Evolutionary conservation across 176 grass and related monocot genomes (phyloP).

Genomic region (Typha latifolia): DNA sequence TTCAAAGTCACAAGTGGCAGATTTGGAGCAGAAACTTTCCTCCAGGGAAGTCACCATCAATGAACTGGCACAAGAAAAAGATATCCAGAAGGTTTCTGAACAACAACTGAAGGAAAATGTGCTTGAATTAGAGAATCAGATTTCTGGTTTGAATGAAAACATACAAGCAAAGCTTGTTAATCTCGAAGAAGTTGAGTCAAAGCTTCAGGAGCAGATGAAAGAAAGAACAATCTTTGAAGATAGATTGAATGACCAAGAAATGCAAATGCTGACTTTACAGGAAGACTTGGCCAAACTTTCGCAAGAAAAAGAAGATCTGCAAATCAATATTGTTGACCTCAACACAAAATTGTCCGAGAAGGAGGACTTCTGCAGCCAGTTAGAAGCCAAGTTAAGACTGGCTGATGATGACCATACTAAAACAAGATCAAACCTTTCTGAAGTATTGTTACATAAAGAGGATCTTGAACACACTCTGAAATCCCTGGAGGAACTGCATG

Average conservation of each 20-base stretch:
- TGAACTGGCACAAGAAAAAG: slow-evolving; percentile 60
- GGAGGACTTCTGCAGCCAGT: slow-evolving; percentile 9
- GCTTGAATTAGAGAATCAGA: slow-evolving; percentile 39
- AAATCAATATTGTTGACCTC: not conserved
- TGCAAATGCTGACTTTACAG: no score
- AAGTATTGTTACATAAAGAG: slow-evolving; percentile 59
- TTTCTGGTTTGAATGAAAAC: slow-evolving; percentile 35
- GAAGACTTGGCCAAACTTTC: no score
- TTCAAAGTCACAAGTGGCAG: slow-evolving; percentile 47
- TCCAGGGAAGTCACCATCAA: slow-evolving; percentile 46
- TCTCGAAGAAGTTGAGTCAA: slow-evolving; percentile 45
- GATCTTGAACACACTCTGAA: slow-evolving; percentile 56
- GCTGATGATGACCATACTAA: slow-evolving; percentile 40
- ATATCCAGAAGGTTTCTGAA: slow-evolving; percentile 49
- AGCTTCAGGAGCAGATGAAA: slow-evolving; percentile 40
- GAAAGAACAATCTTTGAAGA: slow-evolving; percentile 30
- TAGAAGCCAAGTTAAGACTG: slow-evolving; percentile 52
- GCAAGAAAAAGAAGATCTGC: not conserved
- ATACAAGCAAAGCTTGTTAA: slow-evolving; percentile 43
- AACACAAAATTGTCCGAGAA: not conserved
- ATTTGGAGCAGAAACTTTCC: slow-evolving; percentile 66
- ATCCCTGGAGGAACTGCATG: slow-evolving; percentile 48
- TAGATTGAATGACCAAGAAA: no score
- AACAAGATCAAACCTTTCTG: slow-evolving; percentile 48
- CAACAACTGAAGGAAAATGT: slow-evolving; percentile 46